A percentile compares a stretch with the other conserved stretches of the same genome.
phyloP scores from a whole-genome alignment of 23 red algal genomes.

The Gracilaria caudata region DNA sequence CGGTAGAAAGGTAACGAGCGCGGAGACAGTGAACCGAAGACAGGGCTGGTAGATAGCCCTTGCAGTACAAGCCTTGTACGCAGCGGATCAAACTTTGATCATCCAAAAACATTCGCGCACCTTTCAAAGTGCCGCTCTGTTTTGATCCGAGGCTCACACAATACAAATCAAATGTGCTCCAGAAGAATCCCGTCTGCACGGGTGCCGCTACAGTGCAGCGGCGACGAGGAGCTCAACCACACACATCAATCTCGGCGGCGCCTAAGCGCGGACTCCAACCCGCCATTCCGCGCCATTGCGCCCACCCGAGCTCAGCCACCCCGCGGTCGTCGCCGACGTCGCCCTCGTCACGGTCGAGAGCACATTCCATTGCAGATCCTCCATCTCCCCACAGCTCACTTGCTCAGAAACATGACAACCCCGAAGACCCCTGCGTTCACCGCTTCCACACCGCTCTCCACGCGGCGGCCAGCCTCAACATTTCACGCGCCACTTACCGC shows the following conservation, averaged over 20 bases:
- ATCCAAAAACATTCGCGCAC: too few species aligned
- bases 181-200: conserved; percentile 1
- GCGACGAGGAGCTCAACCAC: conserved; percentile 14
- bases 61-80: too few species aligned
- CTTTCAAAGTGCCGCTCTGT: background rate
- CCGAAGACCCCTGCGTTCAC: background rate
- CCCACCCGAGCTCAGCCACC: background rate
- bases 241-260: conserved; percentile 8
- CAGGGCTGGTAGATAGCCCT: too few species aligned
- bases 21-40: too few species aligned
- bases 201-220: conserved; percentile 5
- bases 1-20: background rate
- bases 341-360: background rate
- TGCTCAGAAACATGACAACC: background rate
- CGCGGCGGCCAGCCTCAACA: conserved; percentile 3
- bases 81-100: too few species aligned
- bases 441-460: background rate
- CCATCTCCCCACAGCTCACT: background rate
- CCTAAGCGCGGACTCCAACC: background rate
- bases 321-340: background rate
- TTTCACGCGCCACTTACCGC: conserved; percentile 6
- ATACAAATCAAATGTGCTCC: background rate
- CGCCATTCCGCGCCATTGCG: background rate
- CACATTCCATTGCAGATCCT: background rate
- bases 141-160: background rate